Evolutionary conservation across 2,329 filamentous ascomycete species (phyloP), one percentile per base, ranked within the genome.

Genomic region (Aspergillus sp.): DNA sequence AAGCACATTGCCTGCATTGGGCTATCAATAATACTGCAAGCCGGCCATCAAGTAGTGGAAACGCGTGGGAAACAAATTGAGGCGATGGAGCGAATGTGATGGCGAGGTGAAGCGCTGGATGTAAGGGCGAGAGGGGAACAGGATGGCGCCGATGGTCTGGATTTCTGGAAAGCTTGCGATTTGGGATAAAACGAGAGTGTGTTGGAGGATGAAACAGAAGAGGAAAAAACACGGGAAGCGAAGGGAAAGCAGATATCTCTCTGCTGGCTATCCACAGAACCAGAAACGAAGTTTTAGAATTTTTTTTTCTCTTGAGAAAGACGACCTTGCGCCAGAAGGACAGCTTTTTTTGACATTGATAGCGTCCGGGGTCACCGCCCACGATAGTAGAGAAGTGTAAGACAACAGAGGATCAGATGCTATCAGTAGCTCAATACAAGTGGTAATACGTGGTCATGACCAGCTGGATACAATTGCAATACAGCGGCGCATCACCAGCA

Each of bases 1-100:
- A 39, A 39, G 42, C 32, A 42, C 50, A 53, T 50, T 47, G 40
- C 43, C 40, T 40, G 44, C 35, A 45, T 27, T 12, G 7, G 39
- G 26, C 8, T 33, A 13, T 19, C 19, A 19, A 19, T 19, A 19
- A 19, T 19, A 19, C 19, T 19, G 19, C 19, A 19, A 19, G 19
- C 19, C 19, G 19, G 19, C 2, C 19, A 19, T 19, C 19, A 19
- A 19, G 13, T 33, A 27, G 13, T 32, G 37, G 19, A 12, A 39
- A 30, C 10, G 13, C 28, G 29, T 28, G 8, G 8, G n/a, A 27
- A 19, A 31, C 11, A 9, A 26, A 35, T 35, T 10, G 33, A 35
- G 12, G 12, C 33, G n/a, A n/a, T 32, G 31, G 4, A 32, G 8
- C 8, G 31, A 8, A 32, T 19, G 4, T 19, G 31, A 32, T n/a